phyloP scores from a whole-genome alignment of 495 filamentous ascomycete species.

The Penicillium canariense region DNA sequence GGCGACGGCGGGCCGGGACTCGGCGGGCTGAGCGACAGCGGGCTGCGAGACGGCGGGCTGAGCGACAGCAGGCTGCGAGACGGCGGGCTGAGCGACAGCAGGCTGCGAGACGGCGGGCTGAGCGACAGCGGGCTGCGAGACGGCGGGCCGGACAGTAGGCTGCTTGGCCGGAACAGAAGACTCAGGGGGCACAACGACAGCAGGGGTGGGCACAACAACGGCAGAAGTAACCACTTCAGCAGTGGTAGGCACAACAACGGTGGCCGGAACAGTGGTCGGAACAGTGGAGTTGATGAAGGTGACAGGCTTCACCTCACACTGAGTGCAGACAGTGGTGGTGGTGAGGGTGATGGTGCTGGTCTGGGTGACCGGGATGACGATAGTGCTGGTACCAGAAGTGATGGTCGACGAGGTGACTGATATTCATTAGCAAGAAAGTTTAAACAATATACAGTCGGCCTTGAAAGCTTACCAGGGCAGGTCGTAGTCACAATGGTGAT shows the following conservation, averaged over 20 bases:
- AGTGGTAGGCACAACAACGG: conserved; percentile 5
- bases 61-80: conserved; percentile 2
- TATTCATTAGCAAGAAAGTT: conserved; percentile 14
- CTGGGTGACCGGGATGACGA: conserved; percentile 33
- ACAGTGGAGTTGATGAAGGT: conserved; percentile 30
- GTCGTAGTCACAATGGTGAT: conserved; percentile 37
- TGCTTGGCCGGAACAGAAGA: conserved; percentile 4
- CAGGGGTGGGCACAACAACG: conserved; percentile 1
- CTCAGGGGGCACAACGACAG: conserved; percentile 3
- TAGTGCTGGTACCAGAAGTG: conserved; percentile 32
- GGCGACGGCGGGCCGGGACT: conserved; percentile 10
- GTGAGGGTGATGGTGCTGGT: conserved; percentile 41
- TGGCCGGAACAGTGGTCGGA: conserved; percentile 6
- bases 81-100: conserved; percentile 2
- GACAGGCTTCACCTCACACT: conserved; percentile 27
- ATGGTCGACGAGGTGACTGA: conserved; percentile 34
- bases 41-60: conserved; percentile 10
- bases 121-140: conserved; percentile 3
- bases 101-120: conserved; percentile 5
- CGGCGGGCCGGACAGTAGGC: background rate
- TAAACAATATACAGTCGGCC: background rate
- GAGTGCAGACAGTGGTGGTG: conserved; percentile 29
- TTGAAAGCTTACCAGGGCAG: conserved; percentile 33
- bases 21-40: conserved; percentile 5
- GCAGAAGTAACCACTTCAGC: conserved; percentile 2